Evolutionary conservation across 306 rosid genomes (phyloP).

Genomic region (Glycine soja): DNA sequence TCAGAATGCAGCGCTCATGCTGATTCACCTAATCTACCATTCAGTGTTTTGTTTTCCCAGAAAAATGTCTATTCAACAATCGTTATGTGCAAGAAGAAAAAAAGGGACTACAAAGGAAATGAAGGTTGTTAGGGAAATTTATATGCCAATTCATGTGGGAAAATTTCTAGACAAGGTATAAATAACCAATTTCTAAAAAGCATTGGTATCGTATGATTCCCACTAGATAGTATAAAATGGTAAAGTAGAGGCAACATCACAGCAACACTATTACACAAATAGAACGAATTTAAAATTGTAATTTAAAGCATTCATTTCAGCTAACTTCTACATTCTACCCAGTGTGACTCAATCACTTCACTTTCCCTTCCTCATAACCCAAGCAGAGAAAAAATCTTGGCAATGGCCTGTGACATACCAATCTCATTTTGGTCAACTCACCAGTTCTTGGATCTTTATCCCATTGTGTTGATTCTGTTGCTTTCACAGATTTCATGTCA

Average conservation of each 20-base stretch:
- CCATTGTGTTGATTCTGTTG: constrained; percentile 31
- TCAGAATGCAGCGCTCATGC: background rate
- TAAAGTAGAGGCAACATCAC: background rate
- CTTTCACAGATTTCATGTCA: constrained; percentile 42
- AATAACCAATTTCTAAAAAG: background rate
- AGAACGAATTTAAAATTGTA: constrained; percentile 9
- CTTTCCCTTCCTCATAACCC: constrained; percentile 52
- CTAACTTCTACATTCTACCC: constrained; percentile 16
- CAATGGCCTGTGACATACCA: constrained; percentile 54
- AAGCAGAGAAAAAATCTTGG: constrained; percentile 58
- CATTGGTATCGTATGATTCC: constrained; percentile 16
- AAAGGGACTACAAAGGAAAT: background rate
- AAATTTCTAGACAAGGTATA: background rate
- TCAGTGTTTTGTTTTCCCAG: background rate
- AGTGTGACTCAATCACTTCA: constrained; percentile 41
- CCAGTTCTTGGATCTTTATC: constrained; percentile 42
- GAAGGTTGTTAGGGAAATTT: constrained; percentile 14
- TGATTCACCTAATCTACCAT: background rate
- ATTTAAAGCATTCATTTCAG: constrained; percentile 16
- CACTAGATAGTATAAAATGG: background rate
- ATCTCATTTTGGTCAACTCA: constrained; percentile 48
- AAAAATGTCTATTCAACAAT: background rate
- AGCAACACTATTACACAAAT: constrained; percentile 10
- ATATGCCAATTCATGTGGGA: background rate
- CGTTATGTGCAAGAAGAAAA: background rate